Base-by-base conservation (phyloP, 306 rosid species). In the Acacia melanoxylon region DNA sequence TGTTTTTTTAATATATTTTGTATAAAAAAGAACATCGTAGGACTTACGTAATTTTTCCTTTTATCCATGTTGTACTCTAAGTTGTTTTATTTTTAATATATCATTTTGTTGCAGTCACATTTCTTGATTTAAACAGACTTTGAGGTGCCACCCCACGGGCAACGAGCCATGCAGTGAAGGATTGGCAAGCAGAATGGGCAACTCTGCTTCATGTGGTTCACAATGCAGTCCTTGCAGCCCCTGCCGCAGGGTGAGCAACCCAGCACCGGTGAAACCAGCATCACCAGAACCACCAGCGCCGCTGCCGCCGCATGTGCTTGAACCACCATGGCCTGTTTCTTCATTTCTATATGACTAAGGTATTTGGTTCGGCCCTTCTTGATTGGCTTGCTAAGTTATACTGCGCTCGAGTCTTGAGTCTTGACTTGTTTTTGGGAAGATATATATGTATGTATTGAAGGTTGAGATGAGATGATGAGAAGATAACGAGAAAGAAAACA, bases 131-230 rank as follows among this genome's bases (percentile, higher is more conserved):
- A 94, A 19, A 41, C 29, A 74, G 84, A 35, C 83, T 83, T 89
- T 9, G 91, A 82, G 59, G 29, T 78, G 40, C 97, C 97, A 27
- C 85, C 85, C 97, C 97, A 94, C 84, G 92, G 77, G 88, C 97
- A 92, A 29, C 83, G 89, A 27, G 92, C 97, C 98, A 91, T 91
- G 90, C 98, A 94, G 71, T 85, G 97, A 5, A 94, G 91, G 72
- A 76, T 62, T 27, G 97, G 83, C 3, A 5, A 42, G 80, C 98
- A 92, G 9, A 85, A 1, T 16, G 97, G 94, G 81, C 98, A 94
- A 2, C 63, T 77, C 6, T 61, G 80, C 85, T 81, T 86, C 91
- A 94, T 81, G 91, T 89, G 91, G 82, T 82, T 62, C 17, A 73
- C 71, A 0, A 94, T 85, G 84, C 98, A 94, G 44, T 54, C 84